Evolutionary conservation across 768 basidiomycete genomes (phyloP), one percentile per base, ranked within the genome.

Genomic region (Lactarius quietus): DNA sequence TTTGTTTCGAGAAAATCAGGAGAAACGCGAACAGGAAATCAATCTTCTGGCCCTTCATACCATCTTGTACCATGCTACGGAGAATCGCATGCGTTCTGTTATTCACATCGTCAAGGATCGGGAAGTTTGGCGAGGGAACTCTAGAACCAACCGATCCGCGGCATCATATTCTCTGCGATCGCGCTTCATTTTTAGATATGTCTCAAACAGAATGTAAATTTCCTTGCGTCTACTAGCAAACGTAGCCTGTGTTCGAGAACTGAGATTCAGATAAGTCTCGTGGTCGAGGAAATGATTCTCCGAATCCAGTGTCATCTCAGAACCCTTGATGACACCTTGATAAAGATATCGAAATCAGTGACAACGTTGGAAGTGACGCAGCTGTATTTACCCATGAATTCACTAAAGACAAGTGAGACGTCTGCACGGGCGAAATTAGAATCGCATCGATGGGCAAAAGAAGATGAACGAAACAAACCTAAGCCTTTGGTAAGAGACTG

Each of bases 321-420:
- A 88, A 17, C 89, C 89, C 70, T 84, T 82, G 66, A 91, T 85
- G 12, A 88, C 82, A 43, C 88, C 88, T 75, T 39, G 5, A 17
- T 63, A 6, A 9, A 26, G n/a, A 6, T 3, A 41, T 63, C 31
- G 57, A 53, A 26, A 51, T 18, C 26, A 17, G 15, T 10, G 15
- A 12, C 0, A 18, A 33, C 26, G 18, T 12, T 1, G 20, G 31
- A 20, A 23, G 39, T 6, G 36, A 14, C 5, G 10, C 5, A 0
- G 39, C 3, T 6, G 18, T 9, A 23, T 17, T 48, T 61, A 84
- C 88, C 88, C 66, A 90, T 80, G 26, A 90, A 75, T 71, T 90
- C 88, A 53, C 82, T 84, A 70, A 83, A 91, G 0, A 89, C 85
- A 9, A 86, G 76, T 6, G 82, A 77, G 1, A 86, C 80, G 71